Evolutionary conservation across 768 basidiomycete genomes (phyloP), one percentile per base, ranked within the genome.

Genomic region (Collybiopsis confluens): DNA sequence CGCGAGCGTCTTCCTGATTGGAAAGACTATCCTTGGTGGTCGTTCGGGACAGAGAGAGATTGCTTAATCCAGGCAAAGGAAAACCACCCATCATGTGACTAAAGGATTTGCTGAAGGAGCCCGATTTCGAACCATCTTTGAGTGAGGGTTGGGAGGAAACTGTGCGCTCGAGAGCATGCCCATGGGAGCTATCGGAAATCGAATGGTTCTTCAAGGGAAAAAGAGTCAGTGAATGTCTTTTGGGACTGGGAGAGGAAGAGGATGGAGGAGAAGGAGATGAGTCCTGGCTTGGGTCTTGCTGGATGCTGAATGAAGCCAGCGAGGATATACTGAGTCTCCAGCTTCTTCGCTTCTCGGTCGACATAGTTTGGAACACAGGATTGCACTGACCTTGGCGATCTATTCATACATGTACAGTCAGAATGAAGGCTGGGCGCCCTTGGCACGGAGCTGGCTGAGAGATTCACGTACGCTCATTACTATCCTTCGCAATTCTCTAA

Each of bases 41-140:
- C 0, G 78, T 77, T 48, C 86, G 79, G 2, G 82, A 71, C 54
- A 90, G 75, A 1, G 84, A 77, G 2, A 90, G 77, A 7, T 80
- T 76, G 33, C 86, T 83, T 28, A 88, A 73, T 15, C 47, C 47
- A 36, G 47, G n/a, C n/a, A n/a, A n/a, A n/a, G n/a, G 47, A 26
- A 48, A 35, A 1, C 83, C 82, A 35, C 82, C 83, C 70, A 90
- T 85, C 83, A 90, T 84, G 30, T 76, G 77, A 58, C 79, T 82
- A 54, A 91, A 73, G 0, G 87, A 79, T 59, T 80, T 83, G 52
- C 80, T 74, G 62, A 88, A 86, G 0, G 83, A 79, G 35, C 77
- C 77, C 10, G 70, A 64, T 13, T 62, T 58, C 4, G 50, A 52
- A 21, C 37, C 50, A 59, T 67, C 73, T 45, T 54, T 64, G 8